phyloP scores from a whole-genome alignment of 108 stramenopile genomes.

The Nitzschia inconspicua region DNA sequence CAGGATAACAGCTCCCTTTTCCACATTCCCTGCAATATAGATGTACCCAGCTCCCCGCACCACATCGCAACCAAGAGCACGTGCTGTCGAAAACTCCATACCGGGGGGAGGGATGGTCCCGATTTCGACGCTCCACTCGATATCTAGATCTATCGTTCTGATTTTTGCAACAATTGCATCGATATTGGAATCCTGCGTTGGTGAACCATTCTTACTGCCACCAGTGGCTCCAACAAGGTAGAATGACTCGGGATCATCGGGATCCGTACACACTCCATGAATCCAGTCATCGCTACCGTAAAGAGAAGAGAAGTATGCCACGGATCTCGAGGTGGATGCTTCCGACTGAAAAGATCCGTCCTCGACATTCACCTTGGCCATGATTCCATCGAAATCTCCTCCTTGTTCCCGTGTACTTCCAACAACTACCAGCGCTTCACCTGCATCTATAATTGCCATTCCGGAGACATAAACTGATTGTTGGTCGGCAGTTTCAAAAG shows the following conservation, averaged over 20 bases:
- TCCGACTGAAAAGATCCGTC: conserved; percentile 8
- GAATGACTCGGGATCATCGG: conserved; percentile 3
- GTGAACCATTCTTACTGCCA: conserved; percentile 16
- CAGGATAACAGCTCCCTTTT: conserved; percentile 24
- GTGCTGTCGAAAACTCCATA: conserved; percentile 9
- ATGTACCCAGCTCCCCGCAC: conserved; percentile 1
- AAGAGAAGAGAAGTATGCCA: conserved; percentile 28
- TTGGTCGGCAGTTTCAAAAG: conserved; percentile 23
- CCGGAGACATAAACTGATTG: conserved; percentile 28
- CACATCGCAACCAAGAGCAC: conserved; percentile 21
- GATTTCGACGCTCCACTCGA: conserved; percentile 23
- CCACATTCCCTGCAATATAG: conserved; percentile 31
- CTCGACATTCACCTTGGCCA: conserved; percentile 18
- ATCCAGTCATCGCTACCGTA: conserved; percentile 27
- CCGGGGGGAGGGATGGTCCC: conserved; percentile 20
- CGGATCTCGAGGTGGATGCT: neutral
- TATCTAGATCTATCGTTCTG: conserved; percentile 12
- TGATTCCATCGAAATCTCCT: conserved; percentile 23
- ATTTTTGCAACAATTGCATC: conserved; percentile 40
- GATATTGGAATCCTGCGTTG: conserved; percentile 6
- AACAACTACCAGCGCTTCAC: conserved; percentile 15
- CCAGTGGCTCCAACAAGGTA: conserved; percentile 27
- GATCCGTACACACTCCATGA: conserved; percentile 22
- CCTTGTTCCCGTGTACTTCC: conserved; percentile 19
- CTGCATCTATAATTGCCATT: conserved; percentile 5